Evolutionary conservation across 192 early-diverging fungal genomes (phyloP), one percentile per base, ranked within the genome.

Genomic region (Gamsiella multidivaricata): DNA sequence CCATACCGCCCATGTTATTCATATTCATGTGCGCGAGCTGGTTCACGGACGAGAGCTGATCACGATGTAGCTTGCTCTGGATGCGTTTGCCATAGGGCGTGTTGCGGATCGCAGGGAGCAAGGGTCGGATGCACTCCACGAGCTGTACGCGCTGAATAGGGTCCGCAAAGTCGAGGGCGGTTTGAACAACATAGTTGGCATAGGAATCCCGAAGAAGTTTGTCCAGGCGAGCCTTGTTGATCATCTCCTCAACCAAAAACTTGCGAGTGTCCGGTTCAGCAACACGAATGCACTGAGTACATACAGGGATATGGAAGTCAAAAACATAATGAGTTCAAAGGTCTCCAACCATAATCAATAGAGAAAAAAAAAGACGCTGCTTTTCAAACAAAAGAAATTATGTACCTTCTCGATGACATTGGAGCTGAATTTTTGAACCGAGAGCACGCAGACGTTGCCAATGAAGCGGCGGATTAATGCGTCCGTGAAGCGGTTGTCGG

Each of bases 171-270:
- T 96, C 94, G 47, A 96, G 70, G 32, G 93, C 91, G 3, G 94
- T 96, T 80, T 96, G 95, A 20, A 96, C 91, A 2, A 96, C 95
- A 71, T 95, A 96, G 72, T 96, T 96, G 45, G 91, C 95, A 70
- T 90, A 96, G 14, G 91, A 94, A 65, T 96, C 95, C 12, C 91
- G 86, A 53, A 96, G 81, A 11, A 96, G 86, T 59, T 90, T 90
- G 29, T 96, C 94, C 50, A 96, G 82, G 31, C 85, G 81, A 10
- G 87, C 88, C 68, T 87, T 87, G 81, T 91, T 88, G 54, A 92
- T 82, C 83, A 96, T 73, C 61, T 93, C 92, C 33, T 86, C 88
- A 50, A 96, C 90, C 49, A 96, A 78, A 46, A 73, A 70, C 34
- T 84, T 80, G 67, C 93, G 87, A 36, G 90, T 93, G 1, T 88